Base-by-base conservation (phyloP, 352 stramenopile genomes). In the Pythium sukuiense region DNA sequence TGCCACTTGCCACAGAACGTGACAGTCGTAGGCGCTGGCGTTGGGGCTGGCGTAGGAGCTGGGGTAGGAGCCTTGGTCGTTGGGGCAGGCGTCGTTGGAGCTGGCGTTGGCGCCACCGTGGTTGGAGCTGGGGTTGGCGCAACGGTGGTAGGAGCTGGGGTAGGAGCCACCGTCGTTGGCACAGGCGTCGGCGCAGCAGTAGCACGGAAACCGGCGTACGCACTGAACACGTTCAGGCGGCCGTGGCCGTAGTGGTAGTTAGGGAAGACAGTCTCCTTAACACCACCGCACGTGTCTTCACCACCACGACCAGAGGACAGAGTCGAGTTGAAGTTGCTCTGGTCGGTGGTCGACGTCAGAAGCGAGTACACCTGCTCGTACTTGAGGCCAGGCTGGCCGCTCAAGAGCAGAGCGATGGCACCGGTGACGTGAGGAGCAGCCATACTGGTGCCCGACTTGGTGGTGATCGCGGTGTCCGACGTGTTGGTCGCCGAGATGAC, bases 241-340 rank as follows among this genome's bases (percentile, higher is more conserved):
- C 71, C 71, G 37, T 72, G 58, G 32, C 71, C 71, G 26, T 59
- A 73, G 13, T 65, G 59, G 57, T 77, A 73, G 65, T 77, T 77
- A 26, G 71, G 71, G 24, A 43, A 75, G 7, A 39, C 18, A 6
- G 27, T 53, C 14, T 69, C 62, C 29, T 37, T 50, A 6, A 46
- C 54, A 37, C 33, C 45, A 24, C 32, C 55, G 30, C 54, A 62
- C 2, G 46, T 55, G 29, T 58, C 16, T 24, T 49, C 20, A 26
- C 50, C 50, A 9, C 50, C 50, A 43, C 50, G 50, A 11, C 30
- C 27, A 11, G 50, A 18, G 3, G 50, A 57, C 9, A 57, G 50
- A 14, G 41, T 59, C 14, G 63, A 41, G 16, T 32, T 55, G 20
- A 59, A 41, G 13, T 9, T 35, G 20, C 30, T 29, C 52, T 54